These are phyloP conservation scores for Podaxis carcinomalis DNA, from an alignment of 768 basidiomycete genomes.

Conservation along the genomic window DNA sequence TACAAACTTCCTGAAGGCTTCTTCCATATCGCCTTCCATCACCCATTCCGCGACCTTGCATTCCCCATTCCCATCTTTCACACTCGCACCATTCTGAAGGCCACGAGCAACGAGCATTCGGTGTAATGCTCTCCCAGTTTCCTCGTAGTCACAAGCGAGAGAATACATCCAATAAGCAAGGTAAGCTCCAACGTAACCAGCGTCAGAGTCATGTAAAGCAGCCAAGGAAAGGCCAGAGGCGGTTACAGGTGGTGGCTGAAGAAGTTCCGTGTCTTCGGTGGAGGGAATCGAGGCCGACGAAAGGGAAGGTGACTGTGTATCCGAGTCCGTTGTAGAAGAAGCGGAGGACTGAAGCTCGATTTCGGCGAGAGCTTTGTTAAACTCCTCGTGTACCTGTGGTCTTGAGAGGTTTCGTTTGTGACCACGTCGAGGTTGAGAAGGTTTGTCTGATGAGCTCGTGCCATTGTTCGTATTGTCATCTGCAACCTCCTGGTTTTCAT, in stretches of 20 bases:
- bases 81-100: not conserved
- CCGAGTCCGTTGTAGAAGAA: conserved; percentile 4
- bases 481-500: not conserved
- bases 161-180: conserved; percentile 42
- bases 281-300: conserved; percentile 6
- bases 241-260: conserved; percentile 7
- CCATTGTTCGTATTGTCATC: not conserved
- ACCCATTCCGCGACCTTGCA: not conserved
- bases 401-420: conserved; percentile 10
- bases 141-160: conserved; percentile 37
- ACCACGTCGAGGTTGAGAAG: not conserved
- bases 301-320: conserved; percentile 1
- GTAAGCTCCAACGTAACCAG: conserved; percentile 37
- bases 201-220: conserved; percentile 35
- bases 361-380: conserved; percentile 14
- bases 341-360: conserved; percentile 10
- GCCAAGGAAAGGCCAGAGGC: conserved; percentile 33
- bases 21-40: conserved; percentile 23
- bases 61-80: not conserved
- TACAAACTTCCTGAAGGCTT: conserved; percentile 25
- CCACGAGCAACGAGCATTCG: conserved; percentile 22
- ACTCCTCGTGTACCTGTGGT: conserved; percentile 15
- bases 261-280: not conserved
- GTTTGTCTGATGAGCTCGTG: not conserved
- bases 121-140: conserved; percentile 34